These are phyloP conservation scores for Didymella segeticola DNA, from an alignment of 2,329 filamentous ascomycete genomes.

Conservation along the genomic window DNA sequence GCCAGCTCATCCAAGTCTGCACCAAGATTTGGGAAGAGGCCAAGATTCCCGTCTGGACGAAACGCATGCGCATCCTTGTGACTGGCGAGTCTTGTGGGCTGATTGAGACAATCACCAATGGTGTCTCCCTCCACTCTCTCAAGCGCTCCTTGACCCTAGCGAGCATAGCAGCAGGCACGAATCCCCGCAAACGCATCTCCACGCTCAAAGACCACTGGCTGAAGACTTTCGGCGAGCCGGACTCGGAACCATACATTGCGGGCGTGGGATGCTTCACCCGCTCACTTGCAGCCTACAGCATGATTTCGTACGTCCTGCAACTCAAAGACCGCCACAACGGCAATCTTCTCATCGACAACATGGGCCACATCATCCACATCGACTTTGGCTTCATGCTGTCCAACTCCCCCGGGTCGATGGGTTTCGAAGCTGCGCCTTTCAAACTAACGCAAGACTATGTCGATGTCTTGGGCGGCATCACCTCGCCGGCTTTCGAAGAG, in stretches of 20 bases:
- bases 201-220: conserved; percentile 82
- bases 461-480: conserved; percentile 78
- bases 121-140: conserved; percentile 83
- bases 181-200: conserved; percentile 77
- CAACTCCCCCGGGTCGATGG: conserved; percentile 82
- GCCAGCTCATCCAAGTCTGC: conserved; percentile 82
- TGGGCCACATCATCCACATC: conserved; percentile 86
- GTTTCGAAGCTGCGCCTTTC: conserved; percentile 86
- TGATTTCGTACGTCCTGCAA: conserved; percentile 83
- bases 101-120: conserved; percentile 87
- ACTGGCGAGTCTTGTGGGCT: conserved; percentile 84
- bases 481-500: conserved; percentile 72
- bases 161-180: conserved; percentile 73
- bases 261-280: conserved; percentile 81
- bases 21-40: conserved; percentile 82
- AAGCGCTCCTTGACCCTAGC: conserved; percentile 82
- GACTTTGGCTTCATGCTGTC: conserved; percentile 92
- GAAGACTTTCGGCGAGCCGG: conserved; percentile 75
- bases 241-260: conserved; percentile 71
- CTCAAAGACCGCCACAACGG: conserved; percentile 88
- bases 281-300: conserved; percentile 83
- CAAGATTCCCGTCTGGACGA: conserved; percentile 81
- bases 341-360: conserved; percentile 84
- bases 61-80: conserved; percentile 84
- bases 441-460: conserved; percentile 88